A percentile compares a stretch with the other conserved stretches of the same genome.
phyloP scores from a whole-genome alignment of 345 rosid genomes.

The Dipteronia sinensis region DNA sequence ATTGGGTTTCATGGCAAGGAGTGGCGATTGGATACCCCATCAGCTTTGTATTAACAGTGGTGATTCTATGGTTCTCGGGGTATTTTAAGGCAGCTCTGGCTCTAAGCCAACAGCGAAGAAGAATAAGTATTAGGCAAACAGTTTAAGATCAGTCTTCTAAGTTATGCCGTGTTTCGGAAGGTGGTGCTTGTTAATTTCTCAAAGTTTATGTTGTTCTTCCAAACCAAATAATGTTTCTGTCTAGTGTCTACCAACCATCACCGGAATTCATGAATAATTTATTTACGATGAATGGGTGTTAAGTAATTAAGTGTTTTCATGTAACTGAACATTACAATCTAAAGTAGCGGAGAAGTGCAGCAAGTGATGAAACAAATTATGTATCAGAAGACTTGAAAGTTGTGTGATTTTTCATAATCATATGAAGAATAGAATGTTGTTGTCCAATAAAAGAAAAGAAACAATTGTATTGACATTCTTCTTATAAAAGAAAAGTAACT shows the following conservation, averaged over 20 bases:
- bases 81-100: neutral
- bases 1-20: constrained; percentile 23
- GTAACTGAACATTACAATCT: too few relatives aligned
- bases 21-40: constrained; percentile 7
- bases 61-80: neutral
- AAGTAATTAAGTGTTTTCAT: too few relatives aligned
- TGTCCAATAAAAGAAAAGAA: too few relatives aligned
- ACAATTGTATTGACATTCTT: constrained; percentile 11
- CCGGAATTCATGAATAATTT: neutral
- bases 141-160: neutral
- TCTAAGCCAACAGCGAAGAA: neutral
- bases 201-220: too few relatives aligned
- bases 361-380: neutral
- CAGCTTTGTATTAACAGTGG: constrained; percentile 5
- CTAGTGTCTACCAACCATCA: too few relatives aligned
- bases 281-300: neutral
- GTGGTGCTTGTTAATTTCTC: too few relatives aligned
- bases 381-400: constrained; percentile 9
- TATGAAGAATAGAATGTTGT: too few relatives aligned
- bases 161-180: neutral
- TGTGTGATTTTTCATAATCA: constrained; percentile 9
- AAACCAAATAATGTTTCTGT: neutral
- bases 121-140: neutral
- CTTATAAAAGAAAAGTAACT: constrained; percentile 14
- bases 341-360: too few relatives aligned